phyloP scores from a whole-genome alignment of 805 yeast genomes.

The Teunomyces atbi region DNA sequence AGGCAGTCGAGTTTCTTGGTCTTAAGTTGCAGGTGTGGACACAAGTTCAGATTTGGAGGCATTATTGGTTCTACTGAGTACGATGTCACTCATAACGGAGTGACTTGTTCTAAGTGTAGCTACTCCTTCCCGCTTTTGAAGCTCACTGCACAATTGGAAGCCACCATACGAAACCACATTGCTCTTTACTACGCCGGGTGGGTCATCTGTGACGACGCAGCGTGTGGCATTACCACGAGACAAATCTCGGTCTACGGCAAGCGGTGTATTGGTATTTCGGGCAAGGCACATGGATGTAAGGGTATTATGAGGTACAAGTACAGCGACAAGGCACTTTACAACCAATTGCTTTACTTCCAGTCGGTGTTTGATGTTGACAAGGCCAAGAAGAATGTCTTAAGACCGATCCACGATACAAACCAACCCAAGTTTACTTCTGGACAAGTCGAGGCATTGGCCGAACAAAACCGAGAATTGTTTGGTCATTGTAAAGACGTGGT shows the following conservation, averaged over 20 bases:
- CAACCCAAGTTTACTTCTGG: conserved; percentile 39
- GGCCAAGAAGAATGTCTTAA: conserved; percentile 56
- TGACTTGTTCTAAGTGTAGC: conserved; percentile 66
- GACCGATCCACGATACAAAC: conserved; percentile 47
- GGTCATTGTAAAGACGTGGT: conserved; percentile 55
- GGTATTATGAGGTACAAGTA: conserved; percentile 81
- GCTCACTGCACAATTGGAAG: conserved; percentile 72
- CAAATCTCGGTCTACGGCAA: conserved; percentile 89
- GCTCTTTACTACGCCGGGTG: conserved; percentile 82
- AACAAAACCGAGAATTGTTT: conserved; percentile 70
- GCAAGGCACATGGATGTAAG: conserved; percentile 62
- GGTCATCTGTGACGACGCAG: conserved; percentile 78
- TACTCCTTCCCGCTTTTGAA: conserved; percentile 49
- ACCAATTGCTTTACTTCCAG: conserved; percentile 77
- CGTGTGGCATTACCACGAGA: conserved; percentile 78
- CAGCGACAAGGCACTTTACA: conserved; percentile 76
- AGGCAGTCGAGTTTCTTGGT: conserved; percentile 55
- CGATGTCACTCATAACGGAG: conserved; percentile 62
- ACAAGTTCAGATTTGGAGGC: conserved; percentile 69
- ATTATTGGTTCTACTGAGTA: conserved; percentile 62
- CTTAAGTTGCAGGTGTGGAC: conserved; percentile 63
- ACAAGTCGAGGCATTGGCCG: conserved; percentile 70
- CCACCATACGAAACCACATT: conserved; percentile 65
- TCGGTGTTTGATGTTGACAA: conserved; percentile 80
- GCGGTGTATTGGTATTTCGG: conserved; percentile 69